Percentiles rank a stretch among this genome's conserved stretches.
phyloP scores from a whole-genome alignment of 2,329 filamentous ascomycete genomes.

The Colletotrichum cordylinicola region DNA sequence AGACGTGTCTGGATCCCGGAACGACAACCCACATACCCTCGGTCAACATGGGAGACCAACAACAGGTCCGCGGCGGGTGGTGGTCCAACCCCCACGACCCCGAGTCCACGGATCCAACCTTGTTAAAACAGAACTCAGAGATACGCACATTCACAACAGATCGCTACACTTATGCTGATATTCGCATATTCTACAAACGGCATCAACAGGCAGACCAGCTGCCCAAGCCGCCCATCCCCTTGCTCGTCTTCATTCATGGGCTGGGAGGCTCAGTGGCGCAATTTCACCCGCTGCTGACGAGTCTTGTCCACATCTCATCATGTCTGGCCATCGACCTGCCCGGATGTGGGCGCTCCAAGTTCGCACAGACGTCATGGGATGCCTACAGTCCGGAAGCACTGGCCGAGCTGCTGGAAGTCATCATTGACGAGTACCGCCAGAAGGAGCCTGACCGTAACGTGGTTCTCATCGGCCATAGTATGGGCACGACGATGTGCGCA shows the following conservation, averaged over 20 bases:
- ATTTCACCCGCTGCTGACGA: conserved; percentile 81
- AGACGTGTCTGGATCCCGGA: neutral
- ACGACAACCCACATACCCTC: neutral
- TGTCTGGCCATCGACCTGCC: conserved; percentile 91
- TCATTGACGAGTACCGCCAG: conserved; percentile 78
- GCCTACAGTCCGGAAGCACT: conserved; percentile 83
- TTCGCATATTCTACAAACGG: conserved; percentile 83
- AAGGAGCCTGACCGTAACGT: conserved; percentile 71
- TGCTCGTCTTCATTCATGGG: conserved; percentile 92
- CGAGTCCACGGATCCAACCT: conserved; percentile 72
- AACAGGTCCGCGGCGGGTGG: conserved; percentile 7
- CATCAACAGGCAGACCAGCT: conserved; percentile 86
- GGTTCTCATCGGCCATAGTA: conserved; percentile 85
- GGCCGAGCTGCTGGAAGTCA: conserved; percentile 73
- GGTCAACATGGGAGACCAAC: conserved; percentile 13
- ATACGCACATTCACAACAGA: conserved; percentile 76
- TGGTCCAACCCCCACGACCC: conserved; percentile 35
- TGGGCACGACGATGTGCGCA: conserved; percentile 83
- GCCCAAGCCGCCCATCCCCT: conserved; percentile 73
- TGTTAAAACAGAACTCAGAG: conserved; percentile 79
- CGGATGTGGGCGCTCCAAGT: conserved; percentile 84
- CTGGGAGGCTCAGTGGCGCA: conserved; percentile 92
- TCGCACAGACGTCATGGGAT: conserved; percentile 72
- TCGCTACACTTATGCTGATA: conserved; percentile 71
- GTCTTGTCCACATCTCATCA: conserved; percentile 81